These are phyloP conservation scores for Globisporangium barbulae DNA, from an alignment of 352 stramenopile genomes.

Conservation along the genomic window DNA sequence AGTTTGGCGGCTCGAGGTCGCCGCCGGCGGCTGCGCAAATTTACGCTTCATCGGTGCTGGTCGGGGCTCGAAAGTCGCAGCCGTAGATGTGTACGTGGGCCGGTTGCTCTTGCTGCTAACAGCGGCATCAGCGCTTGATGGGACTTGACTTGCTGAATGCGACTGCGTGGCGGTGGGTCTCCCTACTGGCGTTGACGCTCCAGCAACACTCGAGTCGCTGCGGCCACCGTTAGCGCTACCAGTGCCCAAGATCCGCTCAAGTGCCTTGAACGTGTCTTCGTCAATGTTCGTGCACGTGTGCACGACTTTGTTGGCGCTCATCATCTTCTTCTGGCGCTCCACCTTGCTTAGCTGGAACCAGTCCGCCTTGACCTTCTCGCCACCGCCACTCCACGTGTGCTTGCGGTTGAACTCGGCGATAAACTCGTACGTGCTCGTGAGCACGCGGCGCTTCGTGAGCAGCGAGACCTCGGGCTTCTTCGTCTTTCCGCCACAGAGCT, in stretches of 20 bases:
- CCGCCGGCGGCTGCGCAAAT: background rate
- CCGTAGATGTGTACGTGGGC: background rate
- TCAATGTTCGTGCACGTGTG: slow-evolving; percentile 11
- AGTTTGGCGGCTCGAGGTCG: background rate
- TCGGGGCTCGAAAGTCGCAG: background rate
- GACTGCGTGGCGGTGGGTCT: background rate
- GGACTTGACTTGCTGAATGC: background rate
- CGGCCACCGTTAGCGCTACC: background rate
- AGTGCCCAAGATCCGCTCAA: background rate
- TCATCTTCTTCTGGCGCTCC: slow-evolving; percentile 7
- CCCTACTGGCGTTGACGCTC: background rate
- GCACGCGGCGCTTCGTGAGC: slow-evolving; percentile 11
- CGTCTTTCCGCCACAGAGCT: slow-evolving; percentile 6
- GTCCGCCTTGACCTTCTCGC: background rate
- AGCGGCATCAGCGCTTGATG: background rate
- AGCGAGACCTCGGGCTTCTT: slow-evolving; percentile 17
- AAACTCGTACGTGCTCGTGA: slow-evolving; percentile 17
- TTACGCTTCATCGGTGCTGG: background rate
- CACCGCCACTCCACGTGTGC: background rate
- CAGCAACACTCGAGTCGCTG: background rate
- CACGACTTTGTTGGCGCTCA: background rate
- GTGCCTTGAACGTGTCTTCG: slow-evolving; percentile 7
- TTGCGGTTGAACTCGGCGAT: slow-evolving; percentile 13
- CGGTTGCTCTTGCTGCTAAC: background rate
- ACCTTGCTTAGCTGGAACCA: slow-evolving; percentile 11